These are phyloP conservation scores for Eimeria necatrix DNA, from an alignment of 169 alveolate species.

Conservation along the genomic window DNA sequence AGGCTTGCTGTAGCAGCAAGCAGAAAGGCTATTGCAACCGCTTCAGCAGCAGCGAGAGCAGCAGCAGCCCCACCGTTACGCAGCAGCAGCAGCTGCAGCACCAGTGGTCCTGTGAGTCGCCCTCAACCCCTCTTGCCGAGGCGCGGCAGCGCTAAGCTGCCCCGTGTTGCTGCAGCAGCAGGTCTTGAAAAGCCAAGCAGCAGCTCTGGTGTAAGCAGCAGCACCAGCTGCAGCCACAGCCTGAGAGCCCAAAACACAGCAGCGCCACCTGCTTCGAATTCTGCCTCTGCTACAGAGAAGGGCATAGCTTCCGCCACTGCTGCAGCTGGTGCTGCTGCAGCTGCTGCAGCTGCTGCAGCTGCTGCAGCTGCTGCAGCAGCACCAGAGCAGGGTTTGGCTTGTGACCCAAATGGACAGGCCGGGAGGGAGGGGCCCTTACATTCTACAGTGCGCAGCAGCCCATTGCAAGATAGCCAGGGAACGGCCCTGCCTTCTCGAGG, in stretches of 20 bases:
- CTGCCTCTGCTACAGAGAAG: not conserved
- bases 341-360: slow-evolving; percentile 38
- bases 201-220: slow-evolving; percentile 28
- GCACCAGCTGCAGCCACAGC: slow-evolving; percentile 9
- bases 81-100: slow-evolving; percentile 31
- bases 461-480: not conserved
- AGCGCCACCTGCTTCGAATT: not conserved
- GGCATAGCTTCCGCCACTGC: not conserved
- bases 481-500: not conserved
- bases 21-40: slow-evolving; percentile 21
- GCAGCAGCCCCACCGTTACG: slow-evolving; percentile 45
- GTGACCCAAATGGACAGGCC: not conserved
- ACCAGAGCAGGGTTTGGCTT: not conserved
- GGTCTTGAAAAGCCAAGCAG: not conserved
- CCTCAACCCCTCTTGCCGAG: slow-evolving; percentile 22
- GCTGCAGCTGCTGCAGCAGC: slow-evolving; percentile 4
- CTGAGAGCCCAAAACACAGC: not conserved
- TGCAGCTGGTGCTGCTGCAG: slow-evolving; percentile 46
- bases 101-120: not conserved
- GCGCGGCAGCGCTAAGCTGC: slow-evolving; percentile 48
- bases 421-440: not conserved
- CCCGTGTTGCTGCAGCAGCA: slow-evolving; percentile 36
- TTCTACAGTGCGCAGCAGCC: not conserved
- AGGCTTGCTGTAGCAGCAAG: slow-evolving; percentile 43
- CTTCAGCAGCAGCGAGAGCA: slow-evolving; percentile 62